Percentiles rank a stretch among this genome's conserved stretches.
Evolutionary conservation across 441 rosid species (phyloP).

Genomic region (Pelargonium cotyledonis): DNA sequence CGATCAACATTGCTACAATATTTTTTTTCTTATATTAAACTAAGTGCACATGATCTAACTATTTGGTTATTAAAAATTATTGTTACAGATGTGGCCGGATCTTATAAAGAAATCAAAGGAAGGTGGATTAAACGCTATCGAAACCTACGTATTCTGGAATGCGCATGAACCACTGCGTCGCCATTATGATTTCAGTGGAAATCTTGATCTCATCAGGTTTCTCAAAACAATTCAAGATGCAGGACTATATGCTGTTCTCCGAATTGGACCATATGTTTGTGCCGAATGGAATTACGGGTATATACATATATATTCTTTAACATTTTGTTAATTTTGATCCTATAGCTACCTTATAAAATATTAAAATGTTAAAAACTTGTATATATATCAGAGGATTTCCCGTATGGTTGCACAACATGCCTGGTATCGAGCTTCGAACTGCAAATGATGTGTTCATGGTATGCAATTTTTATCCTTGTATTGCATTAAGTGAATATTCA

Average conservation of each 20-base stretch:
- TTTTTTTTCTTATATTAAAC: too few species aligned
- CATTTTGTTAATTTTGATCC: background rate
- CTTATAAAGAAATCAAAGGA: conserved; percentile 41
- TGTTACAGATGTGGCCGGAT: conserved; percentile 51
- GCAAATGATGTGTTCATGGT: conserved; percentile 42
- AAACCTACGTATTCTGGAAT: conserved; percentile 53
- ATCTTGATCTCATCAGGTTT: conserved; percentile 39
- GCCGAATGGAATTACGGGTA: conserved; percentile 64
- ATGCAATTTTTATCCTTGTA: background rate
- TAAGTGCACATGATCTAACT: background rate
- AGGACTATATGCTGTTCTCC: conserved; percentile 38
- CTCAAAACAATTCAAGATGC: conserved; percentile 35
- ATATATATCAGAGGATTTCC: conserved; percentile 32
- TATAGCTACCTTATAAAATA: background rate
- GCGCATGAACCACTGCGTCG: conserved; percentile 45
- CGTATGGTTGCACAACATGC: conserved; percentile 51
- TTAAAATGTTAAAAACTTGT: background rate
- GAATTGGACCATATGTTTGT: conserved; percentile 55
- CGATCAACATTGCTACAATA: background rate
- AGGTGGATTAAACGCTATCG: conserved; percentile 46
- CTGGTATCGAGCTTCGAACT: conserved; percentile 34
- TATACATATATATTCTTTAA: background rate
- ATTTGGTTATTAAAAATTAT: background rate
- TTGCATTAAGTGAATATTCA: too few species aligned
- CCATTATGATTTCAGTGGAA: conserved; percentile 42